A percentile compares a stretch with the other conserved stretches of the same genome.
Conservation (phyloP, 768 basidiomycete species). For the Amanita molliuscula region DNA sequence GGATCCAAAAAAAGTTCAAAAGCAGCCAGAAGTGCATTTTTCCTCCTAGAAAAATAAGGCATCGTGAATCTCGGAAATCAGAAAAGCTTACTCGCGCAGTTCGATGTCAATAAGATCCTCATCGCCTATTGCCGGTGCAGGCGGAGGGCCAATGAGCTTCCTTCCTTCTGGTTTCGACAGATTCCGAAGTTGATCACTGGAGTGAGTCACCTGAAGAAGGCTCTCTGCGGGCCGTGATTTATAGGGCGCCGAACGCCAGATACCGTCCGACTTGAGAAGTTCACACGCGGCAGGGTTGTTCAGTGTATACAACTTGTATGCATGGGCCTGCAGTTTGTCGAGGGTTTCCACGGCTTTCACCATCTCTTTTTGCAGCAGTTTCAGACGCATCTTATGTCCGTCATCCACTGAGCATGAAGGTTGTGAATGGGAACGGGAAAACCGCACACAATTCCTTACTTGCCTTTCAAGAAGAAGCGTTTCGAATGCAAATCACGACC, state of each 20-base stretch:
- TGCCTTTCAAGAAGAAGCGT: slow-evolving; percentile 10
- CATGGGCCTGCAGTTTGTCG: slow-evolving; percentile 12
- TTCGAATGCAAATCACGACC: slow-evolving; percentile 20
- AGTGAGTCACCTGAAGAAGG: neutral
- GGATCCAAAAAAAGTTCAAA: neutral
- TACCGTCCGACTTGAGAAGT: neutral
- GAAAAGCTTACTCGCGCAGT: neutral
- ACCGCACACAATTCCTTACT: neutral
- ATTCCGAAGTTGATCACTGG: neutral
- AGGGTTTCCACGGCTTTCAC: slow-evolving; percentile 12
- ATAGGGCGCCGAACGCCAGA: neutral
- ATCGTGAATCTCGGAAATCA: neutral
- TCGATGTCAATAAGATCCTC: neutral
- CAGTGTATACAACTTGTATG: slow-evolving; percentile 9
- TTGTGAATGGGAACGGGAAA: neutral
- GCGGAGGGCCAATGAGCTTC: neutral
- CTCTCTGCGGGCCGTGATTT: neutral
- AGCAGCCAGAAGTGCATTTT: neutral
- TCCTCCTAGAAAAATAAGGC: neutral
- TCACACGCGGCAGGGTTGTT: neutral
- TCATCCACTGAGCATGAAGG: slow-evolving; percentile 16
- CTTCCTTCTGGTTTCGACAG: neutral
- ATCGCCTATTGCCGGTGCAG: neutral
- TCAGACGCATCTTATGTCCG: slow-evolving; percentile 19
- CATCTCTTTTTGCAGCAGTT: slow-evolving; percentile 19